Conservation (phyloP, 768 basidiomycete species). For the Russula ochroleuca region DNA sequence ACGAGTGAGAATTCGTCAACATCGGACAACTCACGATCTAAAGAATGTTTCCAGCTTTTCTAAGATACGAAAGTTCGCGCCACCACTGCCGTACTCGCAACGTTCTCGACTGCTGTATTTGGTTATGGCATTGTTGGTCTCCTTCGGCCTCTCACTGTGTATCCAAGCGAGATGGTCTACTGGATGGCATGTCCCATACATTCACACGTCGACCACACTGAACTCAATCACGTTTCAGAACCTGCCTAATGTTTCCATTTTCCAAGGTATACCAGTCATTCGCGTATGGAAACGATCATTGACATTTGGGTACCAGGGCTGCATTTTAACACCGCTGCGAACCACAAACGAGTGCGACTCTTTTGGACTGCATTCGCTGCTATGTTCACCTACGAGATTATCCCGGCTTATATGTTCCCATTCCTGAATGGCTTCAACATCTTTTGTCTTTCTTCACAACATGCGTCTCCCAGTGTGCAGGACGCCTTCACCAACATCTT, state of each 20-base stretch:
- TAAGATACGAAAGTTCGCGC: conserved; percentile 54
- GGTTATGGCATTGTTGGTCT: conserved; percentile 62
- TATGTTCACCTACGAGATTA: conserved; percentile 51
- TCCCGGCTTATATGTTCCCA: conserved; percentile 60
- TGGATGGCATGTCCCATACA: conserved; percentile 42
- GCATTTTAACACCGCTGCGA: conserved; percentile 45
- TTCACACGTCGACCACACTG: not conserved
- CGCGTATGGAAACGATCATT: conserved; percentile 19
- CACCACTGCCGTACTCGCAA: conserved; percentile 54
- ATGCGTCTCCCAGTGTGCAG: conserved; percentile 40
- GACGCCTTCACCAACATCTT: conserved; percentile 59
- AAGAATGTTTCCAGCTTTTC: conserved; percentile 42
- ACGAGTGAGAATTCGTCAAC: conserved; percentile 35
- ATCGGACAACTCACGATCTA: not conserved
- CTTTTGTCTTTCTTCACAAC: conserved; percentile 57
- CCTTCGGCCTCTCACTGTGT: conserved; percentile 53
- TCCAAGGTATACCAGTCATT: conserved; percentile 43
- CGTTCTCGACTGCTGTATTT: conserved; percentile 61
- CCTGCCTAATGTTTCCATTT: conserved; percentile 54
- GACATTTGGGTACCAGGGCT: conserved; percentile 40
- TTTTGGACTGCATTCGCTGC: conserved; percentile 50
- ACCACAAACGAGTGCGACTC: conserved; percentile 46
- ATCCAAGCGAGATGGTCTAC: conserved; percentile 60
- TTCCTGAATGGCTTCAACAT: conserved; percentile 56
- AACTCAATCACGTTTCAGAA: conserved; percentile 35